Conservation (phyloP, 768 basidiomycete species). For the Kwoniella dejecticola region DNA sequence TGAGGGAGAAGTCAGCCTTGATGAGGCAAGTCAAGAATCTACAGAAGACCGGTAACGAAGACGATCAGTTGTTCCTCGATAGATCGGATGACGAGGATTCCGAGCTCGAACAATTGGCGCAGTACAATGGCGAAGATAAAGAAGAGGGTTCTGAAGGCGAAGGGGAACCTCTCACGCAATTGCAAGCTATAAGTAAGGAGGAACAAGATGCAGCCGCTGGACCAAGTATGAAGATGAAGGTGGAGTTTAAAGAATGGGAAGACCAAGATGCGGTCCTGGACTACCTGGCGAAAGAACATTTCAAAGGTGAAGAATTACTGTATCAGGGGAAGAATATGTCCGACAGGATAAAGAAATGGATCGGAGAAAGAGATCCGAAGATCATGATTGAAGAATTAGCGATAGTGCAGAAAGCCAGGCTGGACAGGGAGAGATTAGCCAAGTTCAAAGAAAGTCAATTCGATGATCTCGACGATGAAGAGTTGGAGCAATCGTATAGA, state of each 20-base stretch:
- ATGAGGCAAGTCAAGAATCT: constrained; percentile 12
- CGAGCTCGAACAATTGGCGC: constrained; percentile 15
- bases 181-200: constrained; percentile 19
- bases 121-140: constrained; percentile 18
- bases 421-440: constrained; percentile 28
- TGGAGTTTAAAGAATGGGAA: constrained; percentile 37
- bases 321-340: constrained; percentile 27
- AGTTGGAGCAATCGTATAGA: constrained; percentile 37
- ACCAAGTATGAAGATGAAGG: constrained; percentile 8
- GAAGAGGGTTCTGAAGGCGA: constrained; percentile 22
- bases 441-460: constrained; percentile 32
- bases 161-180: constrained; percentile 15
- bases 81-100: constrained; percentile 10
- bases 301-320: constrained; percentile 28
- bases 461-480: constrained; percentile 48
- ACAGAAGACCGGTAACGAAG: background rate
- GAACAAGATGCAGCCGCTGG: constrained; percentile 16
- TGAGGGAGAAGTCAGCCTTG: constrained; percentile 18
- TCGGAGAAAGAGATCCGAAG: constrained; percentile 31
- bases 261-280: constrained; percentile 28
- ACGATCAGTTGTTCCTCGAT: constrained; percentile 5
- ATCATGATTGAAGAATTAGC: constrained; percentile 33
- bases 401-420: constrained; percentile 32
- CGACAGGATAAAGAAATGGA: constrained; percentile 32
- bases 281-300: constrained; percentile 27